These are phyloP conservation scores for Dipteronia sinensis DNA, from an alignment of 345 rosid species.

Conservation along the genomic window DNA sequence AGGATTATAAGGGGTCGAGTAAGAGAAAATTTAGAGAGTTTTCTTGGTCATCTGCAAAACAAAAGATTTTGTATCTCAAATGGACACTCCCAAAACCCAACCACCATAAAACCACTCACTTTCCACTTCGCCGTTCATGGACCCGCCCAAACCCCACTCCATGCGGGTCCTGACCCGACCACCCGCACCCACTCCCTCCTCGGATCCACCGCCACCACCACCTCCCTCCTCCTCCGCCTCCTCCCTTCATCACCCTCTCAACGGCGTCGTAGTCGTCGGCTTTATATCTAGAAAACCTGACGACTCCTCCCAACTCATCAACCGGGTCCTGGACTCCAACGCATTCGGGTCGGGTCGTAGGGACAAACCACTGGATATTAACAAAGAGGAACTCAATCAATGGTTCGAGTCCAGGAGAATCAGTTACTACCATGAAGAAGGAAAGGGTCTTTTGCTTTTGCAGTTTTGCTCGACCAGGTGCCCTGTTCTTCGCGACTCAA, in stretches of 20 bases:
- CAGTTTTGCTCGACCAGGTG: slow-evolving; percentile 63
- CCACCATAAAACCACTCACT: neutral
- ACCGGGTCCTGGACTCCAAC: slow-evolving; percentile 60
- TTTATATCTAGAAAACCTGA: slow-evolving; percentile 60
- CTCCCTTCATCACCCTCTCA: slow-evolving; percentile 11
- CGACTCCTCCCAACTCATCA: slow-evolving; percentile 62
- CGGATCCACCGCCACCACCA: slow-evolving; percentile 31
- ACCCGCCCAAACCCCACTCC: slow-evolving; percentile 47
- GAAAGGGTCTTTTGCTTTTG: slow-evolving; percentile 64
- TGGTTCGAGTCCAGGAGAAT: slow-evolving; percentile 72
- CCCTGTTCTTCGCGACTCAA: slow-evolving; percentile 37
- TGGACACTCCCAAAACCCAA: slow-evolving; percentile 13
- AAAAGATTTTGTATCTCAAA: neutral
- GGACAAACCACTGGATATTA: slow-evolving; percentile 38
- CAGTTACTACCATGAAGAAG: slow-evolving; percentile 65
- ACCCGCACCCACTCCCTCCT: slow-evolving; percentile 27
- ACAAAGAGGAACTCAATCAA: slow-evolving; percentile 46
- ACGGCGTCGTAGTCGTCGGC: slow-evolving; percentile 75
- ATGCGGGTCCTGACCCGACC: slow-evolving; percentile 82
- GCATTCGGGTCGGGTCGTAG: slow-evolving; percentile 66
- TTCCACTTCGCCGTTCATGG: slow-evolving; percentile 31
- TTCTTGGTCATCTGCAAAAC: neutral
- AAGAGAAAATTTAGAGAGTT: neutral
- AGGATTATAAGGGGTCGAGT: neutral
- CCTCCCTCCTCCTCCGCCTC: slow-evolving; percentile 20